A percentile compares a stretch with the other conserved stretches of the same genome.
Conservation (phyloP, 805 yeast species). For the Spencermartinsiella europaea region DNA sequence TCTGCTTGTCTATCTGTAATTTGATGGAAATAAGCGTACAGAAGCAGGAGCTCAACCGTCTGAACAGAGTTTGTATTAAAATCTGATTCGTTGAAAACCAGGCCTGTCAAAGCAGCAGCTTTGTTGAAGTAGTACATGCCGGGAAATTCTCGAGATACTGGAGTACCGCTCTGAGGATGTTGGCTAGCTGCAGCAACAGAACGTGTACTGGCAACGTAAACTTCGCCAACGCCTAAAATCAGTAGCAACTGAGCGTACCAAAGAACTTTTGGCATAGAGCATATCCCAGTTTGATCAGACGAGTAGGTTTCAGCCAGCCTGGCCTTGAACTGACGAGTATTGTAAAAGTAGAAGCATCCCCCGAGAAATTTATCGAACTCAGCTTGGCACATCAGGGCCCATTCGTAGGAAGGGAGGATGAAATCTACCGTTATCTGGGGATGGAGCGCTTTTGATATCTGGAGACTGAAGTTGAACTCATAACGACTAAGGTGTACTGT, state of each 20-base stretch:
- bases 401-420: constrained; percentile 16
- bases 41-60: constrained; percentile 18
- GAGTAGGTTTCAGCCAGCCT: constrained; percentile 14
- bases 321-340: constrained; percentile 12
- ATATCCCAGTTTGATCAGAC: background rate
- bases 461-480: background rate
- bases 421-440: constrained; percentile 5
- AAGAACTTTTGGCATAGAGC: constrained; percentile 9
- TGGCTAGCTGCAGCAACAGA: background rate
- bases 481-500: background rate
- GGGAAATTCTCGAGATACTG: constrained; percentile 12
- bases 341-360: constrained; percentile 22
- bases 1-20: constrained; percentile 18
- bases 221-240: constrained; percentile 22
- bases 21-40: constrained; percentile 21
- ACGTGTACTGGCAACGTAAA: constrained; percentile 16
- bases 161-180: background rate
- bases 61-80: constrained; percentile 9
- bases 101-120: constrained; percentile 12
- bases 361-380: constrained; percentile 16
- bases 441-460: background rate
- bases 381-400: constrained; percentile 13
- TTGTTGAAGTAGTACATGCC: constrained; percentile 17
- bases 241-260: constrained; percentile 16
- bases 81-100: constrained; percentile 15